These are phyloP conservation scores for Gossypium mustelinum DNA, from an alignment of 345 rosid genomes.

Conservation along the genomic window DNA sequence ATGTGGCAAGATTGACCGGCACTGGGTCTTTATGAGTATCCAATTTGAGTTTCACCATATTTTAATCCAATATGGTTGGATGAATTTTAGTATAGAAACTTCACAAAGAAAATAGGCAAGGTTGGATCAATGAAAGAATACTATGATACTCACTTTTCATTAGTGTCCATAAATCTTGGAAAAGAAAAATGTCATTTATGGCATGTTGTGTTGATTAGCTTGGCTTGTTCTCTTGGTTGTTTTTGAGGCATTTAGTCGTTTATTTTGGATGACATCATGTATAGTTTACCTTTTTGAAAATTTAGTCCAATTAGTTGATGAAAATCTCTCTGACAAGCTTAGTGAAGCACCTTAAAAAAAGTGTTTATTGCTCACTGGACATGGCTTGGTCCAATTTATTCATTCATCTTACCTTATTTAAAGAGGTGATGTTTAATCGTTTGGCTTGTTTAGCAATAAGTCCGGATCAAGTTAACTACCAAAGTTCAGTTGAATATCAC, in stretches of 20 bases:
- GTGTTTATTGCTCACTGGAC: too few species aligned
- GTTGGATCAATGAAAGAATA: not conserved
- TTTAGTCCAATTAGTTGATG: not conserved
- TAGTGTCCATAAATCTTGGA: not conserved
- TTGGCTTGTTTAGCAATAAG: too few species aligned
- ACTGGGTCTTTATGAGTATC: too few species aligned
- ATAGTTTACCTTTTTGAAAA: not conserved
- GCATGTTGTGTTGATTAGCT: not conserved
- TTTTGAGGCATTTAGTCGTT: not conserved
- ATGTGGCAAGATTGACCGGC: not conserved
- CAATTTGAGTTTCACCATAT: too few species aligned
- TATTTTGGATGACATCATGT: not conserved
- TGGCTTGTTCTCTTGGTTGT: not conserved
- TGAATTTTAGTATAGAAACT: too few species aligned
- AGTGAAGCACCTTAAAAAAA: not conserved
- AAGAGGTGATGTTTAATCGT: too few species aligned
- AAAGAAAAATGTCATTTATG: not conserved
- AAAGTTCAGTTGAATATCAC: too few species aligned
- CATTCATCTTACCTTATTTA: not conserved
- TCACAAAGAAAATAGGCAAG: too few species aligned
- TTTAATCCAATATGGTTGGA: too few species aligned
- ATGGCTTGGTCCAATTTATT: too few species aligned
- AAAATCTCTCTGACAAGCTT: not conserved
- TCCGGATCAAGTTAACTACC: too few species aligned
- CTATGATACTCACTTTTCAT: not conserved